Base-by-base conservation (phyloP, 805 yeast species). In the Metschnikowia drakensbergensis region DNA sequence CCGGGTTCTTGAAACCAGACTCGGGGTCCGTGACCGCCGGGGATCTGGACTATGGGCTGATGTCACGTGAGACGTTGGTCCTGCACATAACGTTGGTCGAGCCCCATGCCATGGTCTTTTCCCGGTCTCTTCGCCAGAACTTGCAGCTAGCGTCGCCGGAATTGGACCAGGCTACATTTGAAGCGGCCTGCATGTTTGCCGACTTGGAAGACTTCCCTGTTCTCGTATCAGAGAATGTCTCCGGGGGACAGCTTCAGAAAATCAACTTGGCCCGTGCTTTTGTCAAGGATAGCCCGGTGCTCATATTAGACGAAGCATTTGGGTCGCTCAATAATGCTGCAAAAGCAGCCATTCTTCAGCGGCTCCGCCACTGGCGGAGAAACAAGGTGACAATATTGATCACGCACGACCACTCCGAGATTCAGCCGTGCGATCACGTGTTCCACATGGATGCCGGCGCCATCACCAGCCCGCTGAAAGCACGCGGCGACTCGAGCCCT, bases 161-260 rank as follows among this genome's bases (percentile, higher is more conserved):
- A 0, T 42, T 48, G 29, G 58, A 62, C 1, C 34, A 53, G 3
- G 40, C 58, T 10, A 53, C 67, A 6, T 34, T 67, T 3, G 69
- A 71, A 0, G 88, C 88, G 0, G 61, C 79, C 33, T 65, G 72
- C 4, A 34, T 6, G 1, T 69, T 83, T 54, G 77, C 89, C 1
- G 65, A 77, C 6, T 66, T 89, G 9, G 68, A 70, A 13, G 23
- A 31, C 35, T 17, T 34, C 3, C 30, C 37, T 2, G 62, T 86
- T 0, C 53, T 88, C 6, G 79, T 82, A 0, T 58, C 60, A 1
- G 66, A 69, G 0, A 55, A 58, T 1, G 67, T 92, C 6, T 88
- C 96, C 54, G 98, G 98, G 4, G 99, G 99, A 0, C 97, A 94
- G 63, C 79, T 76, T 48, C 99, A 94, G 65, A 72, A 91, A 52